Conservation (phyloP, 495 filamentous ascomycete species). For the Cercophora samala region DNA sequence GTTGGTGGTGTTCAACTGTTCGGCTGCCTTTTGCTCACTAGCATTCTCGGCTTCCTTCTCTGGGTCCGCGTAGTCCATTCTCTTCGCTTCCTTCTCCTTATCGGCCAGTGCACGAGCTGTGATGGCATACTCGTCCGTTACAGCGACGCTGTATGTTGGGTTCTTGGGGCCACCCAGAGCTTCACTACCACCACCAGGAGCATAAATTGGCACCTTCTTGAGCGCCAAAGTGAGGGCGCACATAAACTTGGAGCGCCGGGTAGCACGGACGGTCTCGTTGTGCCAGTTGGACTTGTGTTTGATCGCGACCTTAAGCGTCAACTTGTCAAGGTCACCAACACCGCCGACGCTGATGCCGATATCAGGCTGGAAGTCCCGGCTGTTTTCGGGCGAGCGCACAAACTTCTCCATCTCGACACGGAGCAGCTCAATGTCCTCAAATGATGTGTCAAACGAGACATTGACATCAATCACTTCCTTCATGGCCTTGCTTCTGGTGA, state of each 20-base stretch:
- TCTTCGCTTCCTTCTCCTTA: conserved; percentile 58
- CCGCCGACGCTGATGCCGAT: conserved; percentile 72
- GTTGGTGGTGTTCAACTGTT: conserved; percentile 38
- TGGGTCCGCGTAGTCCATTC: conserved; percentile 48
- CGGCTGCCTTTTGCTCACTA: conserved; percentile 36
- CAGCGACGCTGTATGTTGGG: conserved; percentile 69
- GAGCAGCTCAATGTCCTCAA: conserved; percentile 82
- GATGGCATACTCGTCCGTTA: conserved; percentile 62
- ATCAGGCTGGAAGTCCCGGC: conserved; percentile 85
- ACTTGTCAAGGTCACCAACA: conserved; percentile 82
- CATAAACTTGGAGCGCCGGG: conserved; percentile 92
- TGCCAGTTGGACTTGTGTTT: conserved; percentile 96
- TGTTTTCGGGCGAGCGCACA: conserved; percentile 80
- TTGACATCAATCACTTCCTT: conserved; percentile 76
- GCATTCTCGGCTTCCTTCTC: conserved; percentile 12
- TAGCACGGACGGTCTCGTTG: conserved; percentile 77
- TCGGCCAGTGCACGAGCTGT: conserved; percentile 57
- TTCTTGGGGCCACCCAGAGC: conserved; percentile 64
- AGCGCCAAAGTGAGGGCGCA: conserved; percentile 85
- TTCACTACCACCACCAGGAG: conserved; percentile 69
- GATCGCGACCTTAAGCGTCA: conserved; percentile 78
- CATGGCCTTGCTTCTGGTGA: conserved; percentile 87
- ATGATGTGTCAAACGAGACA: conserved; percentile 77
- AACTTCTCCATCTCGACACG: conserved; percentile 79
- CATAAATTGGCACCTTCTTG: conserved; percentile 81